These are phyloP conservation scores for Passiflora organensis DNA, from an alignment of 345 rosid species.

Conservation along the genomic window DNA sequence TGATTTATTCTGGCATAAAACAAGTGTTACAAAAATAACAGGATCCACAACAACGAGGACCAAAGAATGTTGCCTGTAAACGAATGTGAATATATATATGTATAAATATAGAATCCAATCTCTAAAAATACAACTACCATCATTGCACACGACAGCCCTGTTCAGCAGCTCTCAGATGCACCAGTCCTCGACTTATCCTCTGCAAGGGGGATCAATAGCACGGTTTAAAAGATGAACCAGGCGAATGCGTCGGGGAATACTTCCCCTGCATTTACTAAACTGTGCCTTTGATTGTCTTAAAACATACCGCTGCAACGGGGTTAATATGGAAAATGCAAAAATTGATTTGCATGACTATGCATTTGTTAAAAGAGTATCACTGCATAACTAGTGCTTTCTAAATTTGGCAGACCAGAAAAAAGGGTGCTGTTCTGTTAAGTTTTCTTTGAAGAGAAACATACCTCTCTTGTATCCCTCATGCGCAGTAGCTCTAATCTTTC, in stretches of 20 bases:
- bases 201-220: no score
- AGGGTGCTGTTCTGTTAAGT: neutral
- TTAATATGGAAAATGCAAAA: no score
- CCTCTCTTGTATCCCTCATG: conserved; percentile 80
- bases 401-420: neutral
- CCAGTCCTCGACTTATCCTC: conserved; percentile 76
- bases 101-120: neutral
- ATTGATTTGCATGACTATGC: neutral
- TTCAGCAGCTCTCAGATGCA: conserved; percentile 58
- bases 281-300: no score
- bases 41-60: conserved; percentile 25
- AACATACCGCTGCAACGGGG: no score
- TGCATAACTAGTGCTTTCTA: neutral
- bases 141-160: conserved; percentile 64
- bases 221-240: no score
- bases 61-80: conserved; percentile 29
- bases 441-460: conserved; percentile 19
- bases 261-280: no score
- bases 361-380: neutral
- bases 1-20: neutral
- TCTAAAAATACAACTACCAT: conserved; percentile 4
- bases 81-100: neutral
- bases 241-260: no score
- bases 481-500: conserved; percentile 86
- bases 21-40: conserved; percentile 14